Conservation (phyloP, 2,329 filamentous ascomycete genomes). For the Thelonectria blattea region DNA sequence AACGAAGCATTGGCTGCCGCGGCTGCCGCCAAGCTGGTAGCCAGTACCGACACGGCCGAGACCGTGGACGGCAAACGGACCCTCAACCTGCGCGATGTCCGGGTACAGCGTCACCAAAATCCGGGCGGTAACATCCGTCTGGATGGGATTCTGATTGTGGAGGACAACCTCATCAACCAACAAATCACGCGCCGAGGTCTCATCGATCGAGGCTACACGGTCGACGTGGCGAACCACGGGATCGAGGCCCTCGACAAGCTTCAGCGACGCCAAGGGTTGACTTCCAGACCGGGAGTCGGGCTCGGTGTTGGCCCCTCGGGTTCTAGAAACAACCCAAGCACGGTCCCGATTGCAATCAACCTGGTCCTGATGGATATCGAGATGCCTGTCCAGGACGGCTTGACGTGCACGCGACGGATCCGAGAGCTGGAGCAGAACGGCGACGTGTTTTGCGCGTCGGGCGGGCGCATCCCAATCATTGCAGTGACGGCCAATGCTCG, state of each 20-base stretch:
- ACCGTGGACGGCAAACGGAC: constrained; percentile 26
- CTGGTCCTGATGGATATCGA: constrained; percentile 79
- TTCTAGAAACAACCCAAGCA: constrained; percentile 24
- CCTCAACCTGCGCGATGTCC: constrained; percentile 27
- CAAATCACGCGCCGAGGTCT: constrained; percentile 60
- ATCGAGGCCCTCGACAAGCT: constrained; percentile 60
- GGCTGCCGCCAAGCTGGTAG: constrained; percentile 41
- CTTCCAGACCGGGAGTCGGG: constrained; percentile 28
- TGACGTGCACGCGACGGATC: constrained; percentile 69
- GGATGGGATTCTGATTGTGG: constrained; percentile 59
- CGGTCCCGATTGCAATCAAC: constrained; percentile 51
- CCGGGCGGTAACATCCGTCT: constrained; percentile 40
- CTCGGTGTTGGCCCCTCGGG: constrained; percentile 8
- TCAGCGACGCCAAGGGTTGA: constrained; percentile 28
- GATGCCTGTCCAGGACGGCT: constrained; percentile 76
- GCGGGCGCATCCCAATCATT: constrained; percentile 65
- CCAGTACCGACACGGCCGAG: constrained; percentile 32
- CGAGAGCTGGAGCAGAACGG: constrained; percentile 64
- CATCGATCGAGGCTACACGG: constrained; percentile 54
- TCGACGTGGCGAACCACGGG: constrained; percentile 63
- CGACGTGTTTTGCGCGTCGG: constrained; percentile 51
- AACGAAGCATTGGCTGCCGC: constrained; percentile 49
- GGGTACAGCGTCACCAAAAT: constrained; percentile 35
- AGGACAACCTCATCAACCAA: constrained; percentile 68
- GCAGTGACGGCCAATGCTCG: constrained; percentile 73